Conservation (phyloP, 345 rosid species). For the Carallia pectinifolia region DNA sequence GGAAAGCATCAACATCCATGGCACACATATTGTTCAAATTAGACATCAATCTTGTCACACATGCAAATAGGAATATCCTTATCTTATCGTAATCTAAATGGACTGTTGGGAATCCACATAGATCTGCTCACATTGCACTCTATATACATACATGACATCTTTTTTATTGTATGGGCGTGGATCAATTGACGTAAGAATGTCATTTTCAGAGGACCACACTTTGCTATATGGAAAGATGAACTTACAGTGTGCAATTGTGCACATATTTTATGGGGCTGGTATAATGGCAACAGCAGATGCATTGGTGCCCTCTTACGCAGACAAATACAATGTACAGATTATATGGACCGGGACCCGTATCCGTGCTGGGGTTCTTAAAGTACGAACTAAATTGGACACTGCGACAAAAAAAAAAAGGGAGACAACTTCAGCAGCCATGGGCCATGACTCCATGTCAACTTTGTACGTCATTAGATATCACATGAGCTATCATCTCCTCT, state of each 20-base stretch:
- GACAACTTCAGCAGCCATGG: background rate
- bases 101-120: background rate
- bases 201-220: background rate
- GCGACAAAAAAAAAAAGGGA: background rate
- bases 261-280: background rate
- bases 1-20: too few relatives aligned
- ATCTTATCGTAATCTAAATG: background rate
- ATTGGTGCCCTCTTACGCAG: background rate
- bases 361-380: too few relatives aligned
- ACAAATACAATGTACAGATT: background rate
- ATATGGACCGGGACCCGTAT: background rate
- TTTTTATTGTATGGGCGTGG: background rate
- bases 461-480: background rate
- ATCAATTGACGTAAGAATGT: background rate
- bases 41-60: background rate
- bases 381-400: too few relatives aligned
- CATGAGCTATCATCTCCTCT: too few relatives aligned
- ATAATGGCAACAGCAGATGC: background rate
- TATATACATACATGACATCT: background rate
- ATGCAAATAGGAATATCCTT: background rate
- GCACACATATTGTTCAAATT: too few relatives aligned
- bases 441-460: background rate
- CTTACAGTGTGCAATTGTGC: background rate
- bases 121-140: background rate
- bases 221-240: background rate